A percentile compares a stretch with the other conserved stretches of the same genome.
Evolutionary conservation across 352 stramenopile genomes (phyloP).

Genomic region (Globisporangium nodosum): DNA sequence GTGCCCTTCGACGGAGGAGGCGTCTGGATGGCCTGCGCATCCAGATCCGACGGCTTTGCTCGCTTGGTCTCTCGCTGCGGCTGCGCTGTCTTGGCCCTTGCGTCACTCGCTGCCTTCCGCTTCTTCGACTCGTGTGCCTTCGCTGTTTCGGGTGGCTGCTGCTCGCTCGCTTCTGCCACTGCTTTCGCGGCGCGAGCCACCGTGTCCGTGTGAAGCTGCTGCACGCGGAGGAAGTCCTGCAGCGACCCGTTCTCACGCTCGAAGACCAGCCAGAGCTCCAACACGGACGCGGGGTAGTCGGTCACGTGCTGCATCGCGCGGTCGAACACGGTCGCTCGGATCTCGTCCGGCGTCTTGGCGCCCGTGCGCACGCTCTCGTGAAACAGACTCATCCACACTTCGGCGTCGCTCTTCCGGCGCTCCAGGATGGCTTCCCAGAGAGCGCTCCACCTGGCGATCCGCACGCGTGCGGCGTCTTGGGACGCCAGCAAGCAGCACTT

Average conservation of each 20-base stretch:
- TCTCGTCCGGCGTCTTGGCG: constrained; percentile 9
- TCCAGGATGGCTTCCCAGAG: constrained; percentile 30
- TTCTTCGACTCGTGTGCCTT: constrained; percentile 22
- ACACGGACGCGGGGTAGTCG: constrained; percentile 23
- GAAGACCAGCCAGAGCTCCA: constrained; percentile 42
- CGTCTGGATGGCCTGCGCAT: no score
- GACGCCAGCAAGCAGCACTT: constrained; percentile 30
- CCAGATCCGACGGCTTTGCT: constrained; percentile 8
- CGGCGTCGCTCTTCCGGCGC: constrained; percentile 16
- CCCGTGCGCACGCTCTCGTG: constrained; percentile 25
- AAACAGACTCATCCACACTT: constrained; percentile 43
- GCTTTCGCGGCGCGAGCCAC: constrained; percentile 6
- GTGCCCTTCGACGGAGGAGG: background rate
- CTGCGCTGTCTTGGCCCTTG: background rate
- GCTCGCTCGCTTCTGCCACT: background rate
- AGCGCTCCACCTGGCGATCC: constrained; percentile 21
- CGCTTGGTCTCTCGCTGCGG: constrained; percentile 17
- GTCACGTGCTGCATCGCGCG: constrained; percentile 25
- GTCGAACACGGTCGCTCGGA: constrained; percentile 40
- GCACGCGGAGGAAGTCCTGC: constrained; percentile 23
- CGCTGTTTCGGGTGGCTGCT: background rate
- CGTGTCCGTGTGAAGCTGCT: constrained; percentile 23
- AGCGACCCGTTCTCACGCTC: constrained; percentile 48
- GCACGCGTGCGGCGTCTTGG: constrained; percentile 2
- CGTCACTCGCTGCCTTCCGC: constrained; percentile 9